phyloP scores from a whole-genome alignment of 306 rosid genomes.

The Senna tora region DNA sequence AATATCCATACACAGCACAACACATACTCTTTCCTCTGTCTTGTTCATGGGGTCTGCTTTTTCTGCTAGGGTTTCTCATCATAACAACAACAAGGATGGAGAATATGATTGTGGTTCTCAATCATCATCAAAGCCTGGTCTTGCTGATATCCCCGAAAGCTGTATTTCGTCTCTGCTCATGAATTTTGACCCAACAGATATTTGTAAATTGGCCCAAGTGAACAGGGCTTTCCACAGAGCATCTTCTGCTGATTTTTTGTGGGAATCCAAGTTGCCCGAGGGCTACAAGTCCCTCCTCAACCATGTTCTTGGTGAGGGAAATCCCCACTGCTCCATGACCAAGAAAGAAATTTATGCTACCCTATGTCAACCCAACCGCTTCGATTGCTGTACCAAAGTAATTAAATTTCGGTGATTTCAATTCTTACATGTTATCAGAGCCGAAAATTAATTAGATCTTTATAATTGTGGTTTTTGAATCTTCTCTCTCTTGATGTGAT shows the following conservation, averaged over 20 bases:
- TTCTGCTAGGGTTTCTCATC: slow-evolving; percentile 39
- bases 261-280: slow-evolving; percentile 79
- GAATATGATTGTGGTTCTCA: background rate
- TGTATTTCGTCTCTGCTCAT: slow-evolving; percentile 61
- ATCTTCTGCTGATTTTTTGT: slow-evolving; percentile 67
- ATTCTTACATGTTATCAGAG: too few species aligned
- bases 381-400: slow-evolving; percentile 67
- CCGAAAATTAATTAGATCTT: too few species aligned
- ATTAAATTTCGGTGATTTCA: background rate
- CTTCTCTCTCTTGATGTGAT: too few species aligned
- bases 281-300: slow-evolving; percentile 51
- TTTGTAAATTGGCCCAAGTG: slow-evolving; percentile 65
- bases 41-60: slow-evolving; percentile 60
- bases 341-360: slow-evolving; percentile 67
- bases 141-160: slow-evolving; percentile 74
- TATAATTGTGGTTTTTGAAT: too few species aligned
- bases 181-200: slow-evolving; percentile 70
- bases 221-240: slow-evolving; percentile 63
- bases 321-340: slow-evolving; percentile 27
- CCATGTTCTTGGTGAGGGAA: slow-evolving; percentile 37
- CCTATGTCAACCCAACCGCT: slow-evolving; percentile 57
- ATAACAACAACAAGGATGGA: background rate
- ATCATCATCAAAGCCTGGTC: slow-evolving; percentile 36
- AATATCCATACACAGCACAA: too few species aligned
- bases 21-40: background rate